Conservation (phyloP, 2,329 filamentous ascomycete species). For the Aspergillus aculeatinus region DNA sequence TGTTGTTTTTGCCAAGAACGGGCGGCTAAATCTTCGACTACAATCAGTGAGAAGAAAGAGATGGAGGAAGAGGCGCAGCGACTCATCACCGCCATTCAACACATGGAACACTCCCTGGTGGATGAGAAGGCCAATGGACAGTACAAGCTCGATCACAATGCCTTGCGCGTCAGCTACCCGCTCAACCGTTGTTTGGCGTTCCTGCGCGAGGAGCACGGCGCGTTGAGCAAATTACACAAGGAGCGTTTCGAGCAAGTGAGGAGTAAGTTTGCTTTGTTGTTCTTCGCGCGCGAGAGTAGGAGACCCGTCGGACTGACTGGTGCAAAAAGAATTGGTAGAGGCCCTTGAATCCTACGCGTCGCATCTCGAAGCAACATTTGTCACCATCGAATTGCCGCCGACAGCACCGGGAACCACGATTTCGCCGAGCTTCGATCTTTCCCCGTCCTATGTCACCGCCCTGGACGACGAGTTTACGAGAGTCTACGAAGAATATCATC, state of each 20-base stretch:
- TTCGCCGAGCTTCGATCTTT: slow-evolving; percentile 86
- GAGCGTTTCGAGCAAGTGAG: slow-evolving; percentile 95
- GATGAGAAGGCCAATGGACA: slow-evolving; percentile 66
- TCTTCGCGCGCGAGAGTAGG: not conserved
- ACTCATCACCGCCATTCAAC: slow-evolving; percentile 80
- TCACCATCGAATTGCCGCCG: slow-evolving; percentile 81
- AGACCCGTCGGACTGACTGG: slow-evolving; percentile 23
- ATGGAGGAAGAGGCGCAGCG: slow-evolving; percentile 86
- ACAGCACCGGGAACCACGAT: slow-evolving; percentile 73
- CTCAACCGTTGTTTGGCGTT: slow-evolving; percentile 73
- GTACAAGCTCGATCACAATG: slow-evolving; percentile 64
- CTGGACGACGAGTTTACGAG: slow-evolving; percentile 89
- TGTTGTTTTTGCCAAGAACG: not conserved
- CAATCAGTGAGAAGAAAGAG: slow-evolving; percentile 73
- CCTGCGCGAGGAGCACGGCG: slow-evolving; percentile 81
- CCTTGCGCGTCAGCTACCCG: slow-evolving; percentile 77
- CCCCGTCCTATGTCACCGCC: slow-evolving; percentile 78
- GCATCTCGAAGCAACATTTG: slow-evolving; percentile 86
- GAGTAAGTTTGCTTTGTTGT: slow-evolving; percentile 58
- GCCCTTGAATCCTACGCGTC: slow-evolving; percentile 95
- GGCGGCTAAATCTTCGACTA: slow-evolving; percentile 10
- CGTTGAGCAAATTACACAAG: slow-evolving; percentile 77
- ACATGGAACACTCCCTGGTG: slow-evolving; percentile 90
- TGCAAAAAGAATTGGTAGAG: slow-evolving; percentile 73
- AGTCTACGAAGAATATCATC: slow-evolving; percentile 94